A percentile compares a stretch with the other conserved stretches of the same genome.
Conservation (phyloP, 2,329 filamentous ascomycete genomes). For the Colletotrichum sp. region DNA sequence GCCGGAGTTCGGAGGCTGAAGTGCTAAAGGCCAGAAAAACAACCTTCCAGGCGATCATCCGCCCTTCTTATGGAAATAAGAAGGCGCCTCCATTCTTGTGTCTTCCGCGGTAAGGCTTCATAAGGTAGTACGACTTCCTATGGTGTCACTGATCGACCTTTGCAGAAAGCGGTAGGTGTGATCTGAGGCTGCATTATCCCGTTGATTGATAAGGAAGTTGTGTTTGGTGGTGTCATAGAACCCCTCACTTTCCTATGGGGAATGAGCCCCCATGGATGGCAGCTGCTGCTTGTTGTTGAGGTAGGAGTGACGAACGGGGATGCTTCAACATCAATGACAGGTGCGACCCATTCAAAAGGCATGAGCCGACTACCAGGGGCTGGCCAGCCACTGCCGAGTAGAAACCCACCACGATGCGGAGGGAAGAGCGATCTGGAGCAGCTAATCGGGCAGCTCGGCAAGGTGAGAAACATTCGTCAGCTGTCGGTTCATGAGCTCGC, state of each 20-base stretch:
- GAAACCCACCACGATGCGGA: background rate
- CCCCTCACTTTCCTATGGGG: background rate
- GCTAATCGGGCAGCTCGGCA: background rate
- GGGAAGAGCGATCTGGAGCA: background rate
- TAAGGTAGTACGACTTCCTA: background rate
- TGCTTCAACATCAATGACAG: background rate
- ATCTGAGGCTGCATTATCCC: background rate
- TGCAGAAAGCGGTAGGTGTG: conserved; percentile 21
- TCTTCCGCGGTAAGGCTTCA: rapidly evolving
- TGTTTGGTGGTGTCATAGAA: background rate
- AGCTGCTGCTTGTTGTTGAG: background rate
- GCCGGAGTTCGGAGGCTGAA: background rate
- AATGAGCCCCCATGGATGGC: background rate
- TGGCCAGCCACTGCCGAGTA: background rate
- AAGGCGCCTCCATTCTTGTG: background rate
- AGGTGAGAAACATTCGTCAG: background rate
- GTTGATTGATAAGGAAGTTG: background rate
- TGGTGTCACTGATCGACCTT: background rate
- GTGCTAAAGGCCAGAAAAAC: rapidly evolving
- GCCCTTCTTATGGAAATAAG: background rate
- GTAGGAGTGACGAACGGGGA: background rate
- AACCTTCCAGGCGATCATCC: background rate
- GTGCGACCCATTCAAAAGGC: background rate
- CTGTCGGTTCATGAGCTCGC: background rate
- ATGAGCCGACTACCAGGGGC: background rate